Base-by-base conservation (phyloP, 345 rosid genomes). In the Pistacia vera region DNA sequence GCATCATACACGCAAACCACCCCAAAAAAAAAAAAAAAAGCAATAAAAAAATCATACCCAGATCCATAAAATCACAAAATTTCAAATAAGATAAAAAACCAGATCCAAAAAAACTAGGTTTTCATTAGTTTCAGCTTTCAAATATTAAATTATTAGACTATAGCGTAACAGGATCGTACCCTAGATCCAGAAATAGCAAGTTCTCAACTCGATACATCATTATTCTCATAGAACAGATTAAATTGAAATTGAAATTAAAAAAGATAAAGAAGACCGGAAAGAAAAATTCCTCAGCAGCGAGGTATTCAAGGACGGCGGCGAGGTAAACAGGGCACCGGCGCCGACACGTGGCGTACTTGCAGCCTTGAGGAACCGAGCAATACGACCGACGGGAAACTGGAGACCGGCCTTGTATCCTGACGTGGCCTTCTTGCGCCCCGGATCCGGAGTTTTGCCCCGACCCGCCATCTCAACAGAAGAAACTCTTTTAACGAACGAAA, bases 331-430 rank as follows among this genome's bases (percentile, higher is more conserved):
- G 56, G 97, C 97, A 8, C 97, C 98, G 55, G 98, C 98, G 6
- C 98, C 98, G 2, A 94, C 97, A 28, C 98, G 96, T 55, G 35
- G 98, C 98, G 72, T 94, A 94, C 83, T 94, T 94, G 7, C 98
- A 68, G 97, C 98, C 87, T 94, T 94, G 52, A 94, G 87, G 83
- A 94, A 94, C 11, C 98, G 83, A 36, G 97, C 98, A 65, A 94
- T 92, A 89, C 97, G 98, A 74, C 98, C 97, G 1, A 94, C 97
- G 2, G 98, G 97, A 5, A 92, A 94, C 82, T 94, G 97, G 72
- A 94, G 90, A 6, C 97, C 98, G 4, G 97, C 98, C 80, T 95
- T 95, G 84, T 95, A 75, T 95, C 75, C 98, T n/a, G 97, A 95
- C 4, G 92, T 93, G 2, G 98, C 95, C 89, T 95, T 95, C 88